phyloP scores from a whole-genome alignment of 2,329 filamentous ascomycete species.

The Curvularia hawaiiensis region DNA sequence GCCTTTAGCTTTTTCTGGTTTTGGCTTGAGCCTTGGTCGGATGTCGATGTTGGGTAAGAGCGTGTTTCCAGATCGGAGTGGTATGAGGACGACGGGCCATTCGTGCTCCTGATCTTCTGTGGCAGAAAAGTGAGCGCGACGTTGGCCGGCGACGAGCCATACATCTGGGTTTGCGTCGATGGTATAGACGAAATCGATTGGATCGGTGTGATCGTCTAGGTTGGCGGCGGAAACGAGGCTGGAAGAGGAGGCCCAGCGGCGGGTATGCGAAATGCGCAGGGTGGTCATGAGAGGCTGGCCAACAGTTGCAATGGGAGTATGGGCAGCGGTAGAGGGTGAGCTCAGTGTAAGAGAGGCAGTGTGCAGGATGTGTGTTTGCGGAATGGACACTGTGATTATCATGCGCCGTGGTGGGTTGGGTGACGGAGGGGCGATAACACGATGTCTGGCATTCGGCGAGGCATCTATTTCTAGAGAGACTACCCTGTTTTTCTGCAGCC shows the following conservation, averaged over 20 bases:
- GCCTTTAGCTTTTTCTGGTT: constrained; percentile 26
- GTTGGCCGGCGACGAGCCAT: constrained; percentile 85
- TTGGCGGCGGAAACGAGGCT: constrained; percentile 35
- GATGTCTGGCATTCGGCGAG: constrained; percentile 5
- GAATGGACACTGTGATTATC: constrained; percentile 87
- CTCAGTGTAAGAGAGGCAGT: constrained; percentile 71
- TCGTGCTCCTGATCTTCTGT: constrained; percentile 52
- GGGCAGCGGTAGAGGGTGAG: constrained; percentile 35
- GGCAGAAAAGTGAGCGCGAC: constrained; percentile 76
- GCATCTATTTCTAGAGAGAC: constrained; percentile 26
- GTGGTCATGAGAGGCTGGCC: constrained; percentile 70
- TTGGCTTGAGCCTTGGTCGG: constrained; percentile 59
- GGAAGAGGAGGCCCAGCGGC: constrained; percentile 54
- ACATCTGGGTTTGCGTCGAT: constrained; percentile 73
- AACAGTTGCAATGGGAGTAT: constrained; percentile 55
- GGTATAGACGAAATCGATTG: constrained; percentile 82
- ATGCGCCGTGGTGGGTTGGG: constrained; percentile 65
- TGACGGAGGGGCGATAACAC: constrained; percentile 31
- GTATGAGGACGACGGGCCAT: constrained; percentile 77
- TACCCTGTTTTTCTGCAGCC: constrained; percentile 30
- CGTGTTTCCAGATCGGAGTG: constrained; percentile 77
- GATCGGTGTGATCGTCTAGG: constrained; percentile 43
- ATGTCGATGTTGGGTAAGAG: constrained; percentile 81
- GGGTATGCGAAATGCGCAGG: constrained; percentile 62
- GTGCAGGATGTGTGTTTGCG: constrained; percentile 80